phyloP scores from a whole-genome alignment of 495 filamentous ascomycete species.

The Penicillium taxi region DNA sequence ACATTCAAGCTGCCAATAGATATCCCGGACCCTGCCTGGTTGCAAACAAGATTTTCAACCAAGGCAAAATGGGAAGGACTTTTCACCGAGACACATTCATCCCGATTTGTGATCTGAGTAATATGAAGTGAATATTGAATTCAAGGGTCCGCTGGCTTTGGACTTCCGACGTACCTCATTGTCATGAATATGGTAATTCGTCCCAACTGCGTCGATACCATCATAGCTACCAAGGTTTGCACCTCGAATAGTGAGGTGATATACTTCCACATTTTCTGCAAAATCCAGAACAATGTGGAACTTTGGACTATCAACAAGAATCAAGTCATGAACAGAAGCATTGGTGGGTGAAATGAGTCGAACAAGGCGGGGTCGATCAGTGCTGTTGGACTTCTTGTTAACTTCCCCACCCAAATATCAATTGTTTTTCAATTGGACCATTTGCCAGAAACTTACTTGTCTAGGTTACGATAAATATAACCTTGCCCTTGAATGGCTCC shows the following conservation, averaged over 20 bases:
- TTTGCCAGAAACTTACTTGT: constrained; percentile 13
- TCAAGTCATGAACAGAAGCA: constrained; percentile 38
- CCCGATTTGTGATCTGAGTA: constrained; percentile 35
- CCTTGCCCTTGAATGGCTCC: constrained; percentile 42
- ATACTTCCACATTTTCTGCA: constrained; percentile 34
- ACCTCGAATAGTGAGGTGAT: constrained; percentile 39
- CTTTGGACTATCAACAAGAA: constrained; percentile 36
- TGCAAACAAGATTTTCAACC: constrained; percentile 44
- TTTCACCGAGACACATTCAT: constrained; percentile 42
- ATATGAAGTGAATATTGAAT: too few relatives aligned
- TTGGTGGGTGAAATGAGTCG: constrained; percentile 27
- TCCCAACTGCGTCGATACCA: constrained; percentile 37
- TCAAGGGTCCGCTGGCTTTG: too few relatives aligned
- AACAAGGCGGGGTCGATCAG: constrained; percentile 23
- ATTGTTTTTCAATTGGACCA: background rate
- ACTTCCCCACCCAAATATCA: background rate
- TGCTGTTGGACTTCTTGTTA: constrained; percentile 8
- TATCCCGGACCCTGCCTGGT: constrained; percentile 38
- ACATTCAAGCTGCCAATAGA: constrained; percentile 37
- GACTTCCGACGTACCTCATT: constrained; percentile 20
- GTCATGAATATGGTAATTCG: constrained; percentile 40
- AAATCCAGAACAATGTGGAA: constrained; percentile 38
- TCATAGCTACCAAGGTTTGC: constrained; percentile 36
- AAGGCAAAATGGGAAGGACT: constrained; percentile 36
- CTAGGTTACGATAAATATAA: constrained; percentile 27